A percentile compares a stretch with the other conserved stretches of the same genome.
Conservation (phyloP, 2,329 filamentous ascomycete species). For the Monosporascus sp. region DNA sequence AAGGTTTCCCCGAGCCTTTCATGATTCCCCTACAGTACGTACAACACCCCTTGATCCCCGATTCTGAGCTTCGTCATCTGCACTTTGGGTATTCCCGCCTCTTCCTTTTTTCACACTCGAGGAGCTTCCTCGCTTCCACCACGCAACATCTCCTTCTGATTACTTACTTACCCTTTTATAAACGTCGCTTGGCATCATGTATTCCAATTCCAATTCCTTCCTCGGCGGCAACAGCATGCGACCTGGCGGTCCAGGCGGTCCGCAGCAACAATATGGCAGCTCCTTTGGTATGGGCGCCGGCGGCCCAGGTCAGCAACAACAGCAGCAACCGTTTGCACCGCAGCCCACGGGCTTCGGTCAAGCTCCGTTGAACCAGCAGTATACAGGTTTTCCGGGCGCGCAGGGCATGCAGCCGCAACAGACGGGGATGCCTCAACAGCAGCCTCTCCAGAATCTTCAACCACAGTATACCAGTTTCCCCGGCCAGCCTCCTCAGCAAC, state of each 20-base stretch:
- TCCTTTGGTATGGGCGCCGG: constrained; percentile 40
- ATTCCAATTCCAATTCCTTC: constrained; percentile 82
- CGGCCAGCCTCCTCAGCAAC: constrained; percentile 45
- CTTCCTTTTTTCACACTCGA: constrained; percentile 10
- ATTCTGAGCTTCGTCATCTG: constrained; percentile 2
- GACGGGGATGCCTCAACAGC: constrained; percentile 38
- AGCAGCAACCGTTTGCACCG: constrained; percentile 47
- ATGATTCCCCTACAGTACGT: not conserved
- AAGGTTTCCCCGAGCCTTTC: not conserved
- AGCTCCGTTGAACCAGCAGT: constrained; percentile 50
- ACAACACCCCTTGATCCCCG: not conserved
- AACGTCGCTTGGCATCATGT: constrained; percentile 54
- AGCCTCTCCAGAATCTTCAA: constrained; percentile 30
- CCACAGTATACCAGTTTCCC: constrained; percentile 43
- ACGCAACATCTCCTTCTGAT: constrained; percentile 6
- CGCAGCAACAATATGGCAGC: constrained; percentile 53
- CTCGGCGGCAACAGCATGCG: constrained; percentile 72
- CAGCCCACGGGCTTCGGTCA: constrained; percentile 58
- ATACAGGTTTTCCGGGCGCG: constrained; percentile 52
- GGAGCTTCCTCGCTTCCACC: constrained; percentile 18
- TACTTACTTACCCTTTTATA: constrained; percentile 5
- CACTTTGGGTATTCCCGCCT: not conserved
- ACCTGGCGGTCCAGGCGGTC: constrained; percentile 41
- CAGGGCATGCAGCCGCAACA: constrained; percentile 39
- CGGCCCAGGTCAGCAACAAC: constrained; percentile 29